phyloP scores from a whole-genome alignment of 345 rosid species.

The Citrus glauca region DNA sequence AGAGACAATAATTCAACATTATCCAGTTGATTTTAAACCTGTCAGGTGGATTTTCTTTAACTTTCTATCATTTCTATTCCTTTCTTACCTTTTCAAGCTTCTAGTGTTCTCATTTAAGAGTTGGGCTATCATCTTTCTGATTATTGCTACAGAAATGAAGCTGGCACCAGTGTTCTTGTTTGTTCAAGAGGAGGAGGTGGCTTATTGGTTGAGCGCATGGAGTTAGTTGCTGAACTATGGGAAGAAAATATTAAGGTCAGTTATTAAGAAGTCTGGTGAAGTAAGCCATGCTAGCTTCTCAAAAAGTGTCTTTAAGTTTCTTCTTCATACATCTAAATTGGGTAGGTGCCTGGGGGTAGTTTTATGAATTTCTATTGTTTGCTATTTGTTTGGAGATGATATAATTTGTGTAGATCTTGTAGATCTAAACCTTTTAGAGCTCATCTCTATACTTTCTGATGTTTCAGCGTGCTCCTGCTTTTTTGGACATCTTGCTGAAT shows the following conservation, averaged over 20 bases:
- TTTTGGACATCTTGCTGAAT: neutral
- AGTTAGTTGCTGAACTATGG: constrained; percentile 86
- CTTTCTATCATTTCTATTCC: neutral
- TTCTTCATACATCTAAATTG: neutral
- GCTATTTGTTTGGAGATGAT: neutral
- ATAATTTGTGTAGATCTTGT: neutral
- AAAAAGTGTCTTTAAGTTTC: neutral
- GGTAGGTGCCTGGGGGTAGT: neutral
- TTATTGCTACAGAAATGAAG: constrained; percentile 54
- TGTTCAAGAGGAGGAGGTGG: constrained; percentile 99
- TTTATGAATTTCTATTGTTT: neutral
- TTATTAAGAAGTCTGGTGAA: neutral
- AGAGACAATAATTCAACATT: constrained; percentile 74
- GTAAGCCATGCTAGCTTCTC: neutral
- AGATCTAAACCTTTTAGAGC: neutral
- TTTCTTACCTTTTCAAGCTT: constrained; percentile 5
- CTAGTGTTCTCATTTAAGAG: neutral
- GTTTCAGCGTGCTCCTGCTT: neutral
- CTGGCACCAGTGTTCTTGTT: constrained; percentile 60
- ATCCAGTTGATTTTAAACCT: constrained; percentile 60
- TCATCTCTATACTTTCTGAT: neutral
- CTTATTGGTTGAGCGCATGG: constrained; percentile 87
- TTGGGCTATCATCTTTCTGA: neutral
- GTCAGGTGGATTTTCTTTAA: constrained; percentile 42
- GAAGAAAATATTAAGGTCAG: constrained; percentile 81